These are phyloP conservation scores for Acrasis kona DNA, from an alignment of 78 protist genomes.

Conservation along the genomic window DNA sequence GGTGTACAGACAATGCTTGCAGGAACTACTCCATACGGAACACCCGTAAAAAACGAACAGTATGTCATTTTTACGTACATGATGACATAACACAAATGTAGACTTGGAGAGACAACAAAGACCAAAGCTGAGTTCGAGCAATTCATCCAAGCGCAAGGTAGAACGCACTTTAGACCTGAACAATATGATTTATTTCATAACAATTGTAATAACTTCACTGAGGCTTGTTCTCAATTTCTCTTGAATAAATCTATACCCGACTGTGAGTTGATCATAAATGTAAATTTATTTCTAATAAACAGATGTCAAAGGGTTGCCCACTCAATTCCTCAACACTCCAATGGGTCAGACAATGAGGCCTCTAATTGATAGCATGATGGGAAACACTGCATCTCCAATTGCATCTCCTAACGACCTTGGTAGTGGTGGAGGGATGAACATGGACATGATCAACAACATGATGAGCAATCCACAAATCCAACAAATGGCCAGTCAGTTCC, in stretches of 20 bases:
- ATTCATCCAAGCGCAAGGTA: neutral
- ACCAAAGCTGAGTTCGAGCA: constrained; percentile 19
- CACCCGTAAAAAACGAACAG: neutral
- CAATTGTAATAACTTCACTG: constrained; percentile 49
- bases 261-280: neutral
- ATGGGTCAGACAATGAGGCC: constrained; percentile 25
- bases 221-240: constrained; percentile 21
- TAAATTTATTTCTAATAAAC: too few species aligned
- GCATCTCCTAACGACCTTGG: too few species aligned
- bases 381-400: too few species aligned
- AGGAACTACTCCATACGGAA: neutral
- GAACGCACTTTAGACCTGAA: neutral
- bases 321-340: constrained; percentile 15
- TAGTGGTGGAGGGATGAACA: too few species aligned
- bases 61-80: neutral
- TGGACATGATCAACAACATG: neutral
- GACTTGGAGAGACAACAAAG: constrained; percentile 23
- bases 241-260: constrained; percentile 6
- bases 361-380: constrained; percentile 18
- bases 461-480: neutral
- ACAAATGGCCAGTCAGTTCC: neutral
- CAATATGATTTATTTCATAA: constrained; percentile 21
- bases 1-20: constrained; percentile 14
- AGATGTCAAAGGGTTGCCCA: constrained; percentile 5
- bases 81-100: neutral